Evolutionary conservation across 768 basidiomycete species (phyloP), one percentile per base, ranked within the genome.

Genomic region (Lactarius tabidus): DNA sequence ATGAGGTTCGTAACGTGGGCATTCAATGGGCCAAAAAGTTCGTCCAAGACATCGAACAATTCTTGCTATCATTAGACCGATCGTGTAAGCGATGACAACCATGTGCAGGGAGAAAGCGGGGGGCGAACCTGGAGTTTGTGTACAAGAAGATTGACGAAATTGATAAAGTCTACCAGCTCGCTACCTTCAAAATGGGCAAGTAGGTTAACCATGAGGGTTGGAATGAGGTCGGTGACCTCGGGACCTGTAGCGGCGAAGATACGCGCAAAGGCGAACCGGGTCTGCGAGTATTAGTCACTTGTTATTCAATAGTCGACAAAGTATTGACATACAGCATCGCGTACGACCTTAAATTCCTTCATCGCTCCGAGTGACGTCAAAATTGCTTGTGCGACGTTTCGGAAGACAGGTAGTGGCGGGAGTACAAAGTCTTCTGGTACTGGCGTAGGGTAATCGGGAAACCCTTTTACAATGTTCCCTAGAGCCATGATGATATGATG

Each of bases 401-500:
- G 82, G 76, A 98, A 97, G 17, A 93, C 85, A 58, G 88, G 85
- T 60, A 93, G 75, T 1, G 87, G 85, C 0, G 93, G 90, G 23
- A 86, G 77, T 10, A 85, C 81, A 70, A 88, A 89, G 36, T 84
- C 85, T 70, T 84, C 81, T 0, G 86, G 85, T 1, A 87, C 77
- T 1, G 85, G 82, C 18, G 83, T 85, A 51, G 92, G 90, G 71
- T 90, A 89, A 73, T 94, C 93, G 0, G 97, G 97, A 77, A 98
- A 98, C 15, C 97, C 97, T 77, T 97, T 97, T 39, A 95, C 91
- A 62, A 98, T 85, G 71, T 91, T 93, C 15, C 96, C 96, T 26
- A 98, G 80, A 3, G 96, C 95, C 87, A 96, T 90, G 74, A 98
- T 89, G 69, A 88, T 82, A 77, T 98, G 95, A 71, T 98, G 97